Evolutionary conservation across 768 basidiomycete genomes (phyloP), one percentile per base, ranked within the genome.

Genomic region (Plicaturopsis crispa): DNA sequence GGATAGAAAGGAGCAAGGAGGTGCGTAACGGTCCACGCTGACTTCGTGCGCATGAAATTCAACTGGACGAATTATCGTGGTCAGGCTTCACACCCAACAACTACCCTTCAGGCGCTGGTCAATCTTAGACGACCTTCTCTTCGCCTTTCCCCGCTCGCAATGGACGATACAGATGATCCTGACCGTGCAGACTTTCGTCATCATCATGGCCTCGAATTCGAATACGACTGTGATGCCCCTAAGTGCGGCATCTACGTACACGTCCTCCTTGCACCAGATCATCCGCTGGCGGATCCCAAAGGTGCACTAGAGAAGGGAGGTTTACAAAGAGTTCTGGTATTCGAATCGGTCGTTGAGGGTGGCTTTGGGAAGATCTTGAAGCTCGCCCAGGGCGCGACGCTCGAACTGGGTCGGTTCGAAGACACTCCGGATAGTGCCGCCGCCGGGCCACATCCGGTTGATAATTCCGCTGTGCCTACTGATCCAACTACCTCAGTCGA

Each of bases 51-150:
- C n/a, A n/a, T n/a, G n/a, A n/a, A n/a, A n/a, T n/a, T n/a, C n/a
- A n/a, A n/a, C n/a, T n/a, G n/a, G n/a, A n/a, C n/a, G n/a, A n/a
- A n/a, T n/a, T 21, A 22, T 5, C 26, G 36, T 16, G 13, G 1
- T 12, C 47, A 90, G 87, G 57, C 78, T 21, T 72, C 80, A 7
- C 84, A 90, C 51, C 79, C 91, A 0, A 94, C 92, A 0, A 97
- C 92, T 0, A 94, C 92, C 2, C 69, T 97, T 0, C 92, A 96
- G 62, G 92, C 92, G 0, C 72, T 93, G 23, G 91, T 96, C 46
- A 97, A 96, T 54, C 78, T 96, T 49, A 94, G 93, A 55, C 77
- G 92, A 4, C 92, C 92, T 1, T 80, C 88, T 1, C 70, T 97
- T 23, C 75, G 82, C 10, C 73, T 93, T 3, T 80, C 78, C 6